These are phyloP conservation scores for Coniochaeta sp. DNA, from an alignment of 2,329 filamentous ascomycete genomes.

Conservation along the genomic window DNA sequence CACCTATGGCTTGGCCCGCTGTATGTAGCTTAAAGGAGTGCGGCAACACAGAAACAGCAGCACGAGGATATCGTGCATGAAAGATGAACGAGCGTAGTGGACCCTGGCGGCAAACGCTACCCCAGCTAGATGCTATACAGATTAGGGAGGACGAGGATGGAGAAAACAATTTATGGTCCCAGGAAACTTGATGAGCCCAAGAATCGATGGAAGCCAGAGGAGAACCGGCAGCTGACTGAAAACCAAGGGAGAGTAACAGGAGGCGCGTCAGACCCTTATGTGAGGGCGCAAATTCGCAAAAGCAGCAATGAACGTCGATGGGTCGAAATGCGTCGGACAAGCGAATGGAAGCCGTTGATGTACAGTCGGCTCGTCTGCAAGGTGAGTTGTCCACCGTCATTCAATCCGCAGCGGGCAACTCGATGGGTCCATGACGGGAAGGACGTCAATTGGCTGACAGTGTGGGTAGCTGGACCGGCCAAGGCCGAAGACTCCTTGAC, in stretches of 20 bases:
- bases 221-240: not conserved
- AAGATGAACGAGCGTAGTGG: constrained; percentile 25
- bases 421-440: constrained; percentile 5
- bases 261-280: constrained; percentile 7
- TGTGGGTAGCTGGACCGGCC: not conserved
- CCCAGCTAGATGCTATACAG: constrained; percentile 1
- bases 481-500: not conserved
- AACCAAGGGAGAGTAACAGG: not conserved
- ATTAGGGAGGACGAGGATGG: constrained; percentile 2
- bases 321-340: constrained; percentile 8
- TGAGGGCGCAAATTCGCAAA: constrained; percentile 5
- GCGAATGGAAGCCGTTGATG: constrained; percentile 24
- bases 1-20: constrained; percentile 9
- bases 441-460: not conserved
- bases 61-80: constrained; percentile 23
- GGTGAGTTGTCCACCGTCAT: constrained; percentile 30
- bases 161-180: constrained; percentile 1
- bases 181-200: not conserved
- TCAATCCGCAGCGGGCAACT: constrained; percentile 13
- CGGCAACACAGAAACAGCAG: constrained; percentile 16
- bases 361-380: constrained; percentile 27
- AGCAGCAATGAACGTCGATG: not conserved
- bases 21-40: constrained; percentile 22
- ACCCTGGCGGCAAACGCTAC: constrained; percentile 1
- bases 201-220: not conserved